Conservation (phyloP, 148 eudicot species). For the Gaultheria prostrata region DNA sequence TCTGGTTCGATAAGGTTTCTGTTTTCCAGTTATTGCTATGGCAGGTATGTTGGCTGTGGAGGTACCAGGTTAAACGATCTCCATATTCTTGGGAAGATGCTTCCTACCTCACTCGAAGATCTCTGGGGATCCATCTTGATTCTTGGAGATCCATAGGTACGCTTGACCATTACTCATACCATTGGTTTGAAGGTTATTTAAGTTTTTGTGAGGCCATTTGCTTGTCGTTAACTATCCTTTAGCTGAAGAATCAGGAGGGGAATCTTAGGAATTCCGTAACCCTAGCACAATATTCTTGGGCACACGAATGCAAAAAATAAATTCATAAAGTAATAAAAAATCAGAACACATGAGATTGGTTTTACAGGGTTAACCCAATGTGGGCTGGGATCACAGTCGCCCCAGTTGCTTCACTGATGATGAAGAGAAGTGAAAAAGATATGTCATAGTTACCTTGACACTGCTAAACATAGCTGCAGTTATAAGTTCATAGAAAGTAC, state of each 20-base stretch:
- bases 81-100: slow-evolving; percentile 95
- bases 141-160: slow-evolving; percentile 74
- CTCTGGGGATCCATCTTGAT: slow-evolving; percentile 61
- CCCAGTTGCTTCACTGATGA: background rate
- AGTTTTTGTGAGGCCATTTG: background rate
- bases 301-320: background rate
- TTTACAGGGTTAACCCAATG: background rate
- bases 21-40: slow-evolving; percentile 66
- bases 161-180: background rate
- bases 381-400: background rate
- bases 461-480: background rate
- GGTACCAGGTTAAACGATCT: slow-evolving; percentile 64
- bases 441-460: background rate
- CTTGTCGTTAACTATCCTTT: background rate
- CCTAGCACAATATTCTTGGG: background rate
- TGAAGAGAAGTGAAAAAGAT: background rate
- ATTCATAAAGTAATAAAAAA: background rate
- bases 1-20: slow-evolving; percentile 10
- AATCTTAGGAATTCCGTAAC: background rate
- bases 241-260: background rate
- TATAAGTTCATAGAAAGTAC: background rate
- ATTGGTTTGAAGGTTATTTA: background rate
- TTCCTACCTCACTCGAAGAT: slow-evolving; percentile 67
- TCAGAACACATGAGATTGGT: background rate
- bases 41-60: slow-evolving; percentile 84